phyloP scores from a whole-genome alignment of 495 filamentous ascomycete species.

The Viridothelium virens region DNA sequence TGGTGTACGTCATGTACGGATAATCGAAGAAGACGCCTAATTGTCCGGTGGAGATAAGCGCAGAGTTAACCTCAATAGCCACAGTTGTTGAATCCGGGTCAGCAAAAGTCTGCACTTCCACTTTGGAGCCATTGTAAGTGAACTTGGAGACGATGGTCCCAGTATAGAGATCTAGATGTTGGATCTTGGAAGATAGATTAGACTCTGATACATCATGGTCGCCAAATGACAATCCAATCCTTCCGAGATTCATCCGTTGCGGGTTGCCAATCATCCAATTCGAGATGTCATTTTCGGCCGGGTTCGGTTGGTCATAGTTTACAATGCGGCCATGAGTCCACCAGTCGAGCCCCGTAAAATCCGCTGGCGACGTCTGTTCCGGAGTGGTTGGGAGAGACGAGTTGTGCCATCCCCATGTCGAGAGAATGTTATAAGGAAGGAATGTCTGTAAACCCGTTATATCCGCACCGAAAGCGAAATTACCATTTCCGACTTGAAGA shows the following conservation, averaged over 20 bases:
- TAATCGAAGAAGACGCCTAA: conserved; percentile 47
- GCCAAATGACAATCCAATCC: conserved; percentile 42
- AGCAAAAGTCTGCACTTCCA: conserved; percentile 41
- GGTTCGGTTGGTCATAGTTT: conserved; percentile 47
- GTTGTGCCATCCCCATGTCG: conserved; percentile 53
- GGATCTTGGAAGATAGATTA: conserved; percentile 27
- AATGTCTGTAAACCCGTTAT: conserved; percentile 40
- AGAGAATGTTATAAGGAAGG: conserved; percentile 30
- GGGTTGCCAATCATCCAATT: conserved; percentile 49
- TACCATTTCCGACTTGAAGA: conserved; percentile 48
- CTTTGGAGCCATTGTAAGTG: conserved; percentile 33
- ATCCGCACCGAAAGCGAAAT: conserved; percentile 50
- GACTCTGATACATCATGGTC: conserved; percentile 37
- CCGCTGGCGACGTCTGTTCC: conserved; percentile 21
- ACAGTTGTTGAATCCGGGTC: conserved; percentile 44
- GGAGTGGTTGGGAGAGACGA: conserved; percentile 44
- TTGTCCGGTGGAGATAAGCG: conserved; percentile 31
- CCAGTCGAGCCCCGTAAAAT: conserved; percentile 42
- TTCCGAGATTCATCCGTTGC: conserved; percentile 44
- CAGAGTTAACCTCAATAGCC: conserved; percentile 39
- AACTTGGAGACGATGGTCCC: conserved; percentile 43
- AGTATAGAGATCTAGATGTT: conserved; percentile 43
- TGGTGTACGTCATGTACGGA: conserved; percentile 41
- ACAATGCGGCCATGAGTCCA: conserved; percentile 49
- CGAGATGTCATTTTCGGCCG: conserved; percentile 44